Evolutionary conservation across 164 flowering plant species (phyloP).

Genomic region (Aristolochia fimbriata): DNA sequence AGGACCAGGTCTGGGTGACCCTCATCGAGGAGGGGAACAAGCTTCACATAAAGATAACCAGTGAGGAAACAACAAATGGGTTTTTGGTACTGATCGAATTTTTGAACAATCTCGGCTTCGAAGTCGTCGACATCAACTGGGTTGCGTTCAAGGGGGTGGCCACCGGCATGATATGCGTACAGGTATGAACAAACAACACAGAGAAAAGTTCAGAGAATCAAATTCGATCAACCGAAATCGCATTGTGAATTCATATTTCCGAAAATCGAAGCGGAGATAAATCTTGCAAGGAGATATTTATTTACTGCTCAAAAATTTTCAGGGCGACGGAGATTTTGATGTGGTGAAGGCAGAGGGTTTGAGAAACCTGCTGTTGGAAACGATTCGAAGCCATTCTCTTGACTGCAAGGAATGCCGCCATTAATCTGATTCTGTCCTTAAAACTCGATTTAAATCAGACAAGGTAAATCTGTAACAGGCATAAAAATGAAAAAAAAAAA

Average conservation of each 20-base stretch:
- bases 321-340: conserved; percentile 64
- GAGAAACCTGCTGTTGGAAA: not conserved
- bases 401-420: too few relatives aligned
- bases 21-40: conserved; percentile 26
- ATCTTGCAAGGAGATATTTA: too few relatives aligned
- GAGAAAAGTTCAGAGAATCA: not conserved
- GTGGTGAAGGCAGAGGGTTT: conserved; percentile 4
- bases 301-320: too few relatives aligned
- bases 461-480: too few relatives aligned
- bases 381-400: not conserved
- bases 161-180: conserved; percentile 29
- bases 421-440: too few relatives aligned
- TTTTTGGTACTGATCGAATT: conserved; percentile 48
- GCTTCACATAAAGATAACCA: conserved; percentile 42
- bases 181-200: conserved; percentile 26
- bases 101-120: conserved; percentile 38
- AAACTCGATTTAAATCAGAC: too few relatives aligned
- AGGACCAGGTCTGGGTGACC: conserved; percentile 50
- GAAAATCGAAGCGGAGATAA: too few relatives aligned
- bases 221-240: not conserved
- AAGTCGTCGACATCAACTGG: conserved; percentile 37
- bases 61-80: conserved; percentile 34
- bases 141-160: conserved; percentile 41
- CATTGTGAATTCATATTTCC: not conserved
- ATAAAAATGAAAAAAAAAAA: too few relatives aligned